Percentiles rank a stretch among this genome's conserved stretches.
These are phyloP conservation scores for Mariannaea sp. DNA, from an alignment of 2,329 filamentous ascomycete species.

Conservation along the genomic window DNA sequence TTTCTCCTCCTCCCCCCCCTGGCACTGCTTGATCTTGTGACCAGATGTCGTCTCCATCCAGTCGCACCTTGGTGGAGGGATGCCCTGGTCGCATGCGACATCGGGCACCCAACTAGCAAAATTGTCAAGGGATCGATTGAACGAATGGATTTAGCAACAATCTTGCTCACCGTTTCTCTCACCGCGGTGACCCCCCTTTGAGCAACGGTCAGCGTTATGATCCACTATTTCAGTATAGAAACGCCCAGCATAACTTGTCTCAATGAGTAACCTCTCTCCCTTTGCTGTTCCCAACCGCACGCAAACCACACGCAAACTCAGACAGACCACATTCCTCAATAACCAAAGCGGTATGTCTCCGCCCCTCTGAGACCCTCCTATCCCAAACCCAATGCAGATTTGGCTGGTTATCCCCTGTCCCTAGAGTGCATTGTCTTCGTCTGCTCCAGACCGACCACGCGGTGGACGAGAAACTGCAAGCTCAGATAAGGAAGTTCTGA, in stretches of 20 bases:
- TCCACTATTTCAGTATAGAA: slow-evolving; percentile 35
- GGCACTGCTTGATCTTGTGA: slow-evolving; percentile 37
- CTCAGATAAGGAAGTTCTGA: slow-evolving; percentile 6
- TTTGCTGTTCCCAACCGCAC: slow-evolving; percentile 22
- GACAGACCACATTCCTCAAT: slow-evolving; percentile 16
- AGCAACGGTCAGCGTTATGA: slow-evolving; percentile 28
- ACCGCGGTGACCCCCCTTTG: slow-evolving; percentile 33
- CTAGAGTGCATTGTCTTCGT: slow-evolving; percentile 4
- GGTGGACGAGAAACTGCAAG: no score
- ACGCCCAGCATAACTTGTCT: slow-evolving; percentile 14
- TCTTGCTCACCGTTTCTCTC: slow-evolving; percentile 32
- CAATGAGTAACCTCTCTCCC: background rate
- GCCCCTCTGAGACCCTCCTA: background rate
- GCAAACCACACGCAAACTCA: slow-evolving; percentile 2
- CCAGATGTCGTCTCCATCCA: slow-evolving; percentile 33
- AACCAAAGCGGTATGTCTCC: slow-evolving; percentile 25
- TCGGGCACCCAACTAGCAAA: slow-evolving; percentile 18
- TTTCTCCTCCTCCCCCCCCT: slow-evolving; percentile 8
- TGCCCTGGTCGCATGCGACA: slow-evolving; percentile 33
- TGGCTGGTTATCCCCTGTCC: no score
- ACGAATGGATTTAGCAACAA: slow-evolving; percentile 13
- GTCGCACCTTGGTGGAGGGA: slow-evolving; percentile 29
- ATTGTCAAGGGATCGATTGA: background rate
- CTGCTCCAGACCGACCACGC: no score
- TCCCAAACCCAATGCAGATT: no score